Base-by-base conservation (phyloP, 2,329 filamentous ascomycete genomes). In the Chalaropsis thielavioides region DNA sequence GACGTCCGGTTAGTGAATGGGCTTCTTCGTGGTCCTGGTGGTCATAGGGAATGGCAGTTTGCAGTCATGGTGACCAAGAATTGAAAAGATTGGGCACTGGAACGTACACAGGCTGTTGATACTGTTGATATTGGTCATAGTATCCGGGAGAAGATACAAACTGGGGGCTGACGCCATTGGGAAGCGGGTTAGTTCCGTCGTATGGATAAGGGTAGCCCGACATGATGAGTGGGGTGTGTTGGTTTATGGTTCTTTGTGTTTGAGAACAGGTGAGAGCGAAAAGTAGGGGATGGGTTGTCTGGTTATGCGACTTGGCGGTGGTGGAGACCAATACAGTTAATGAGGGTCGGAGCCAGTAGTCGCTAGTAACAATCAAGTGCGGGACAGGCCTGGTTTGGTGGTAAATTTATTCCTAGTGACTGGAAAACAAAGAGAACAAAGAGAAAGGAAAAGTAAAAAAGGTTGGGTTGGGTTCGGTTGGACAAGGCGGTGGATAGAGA, bases 151-250 rank as follows among this genome's bases (percentile, higher is more conserved):
- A 43, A 24, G 60, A 46, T 17, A 35, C 44, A 22, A 49, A 62
- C 27, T 62, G 60, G 17, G 40, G 60, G 22, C n/a, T 44, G 17
- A 62, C 31, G 24, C 19, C 60, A 35, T 31, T 15, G 17, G 60
- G 60, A 3, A 44, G 24, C 10, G 60, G 60, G 22, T 19, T 46
- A 13, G 60, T 13, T 3, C 60, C 43, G 60, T 44, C 60, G 17
- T 62, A 62, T 22, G 43, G 60, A n/a, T 62, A 62, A 17, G 49
- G 31, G 31, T 62, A 62, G 43, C 60, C 43, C 22, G 60, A 62
- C 60, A 58, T 58, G 43, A 8, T n/a, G 15, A 19, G 43, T 38
- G 35, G 7, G 35, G 10, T 38, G 1, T 38, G 4, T 38, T 38
- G 35, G 5, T 38, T 4, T 10, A 8, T 38, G 8, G 35, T 8